Evolutionary conservation across 2,329 filamentous ascomycete species (phyloP).

Genomic region (Pseudocercospora cruenta): DNA sequence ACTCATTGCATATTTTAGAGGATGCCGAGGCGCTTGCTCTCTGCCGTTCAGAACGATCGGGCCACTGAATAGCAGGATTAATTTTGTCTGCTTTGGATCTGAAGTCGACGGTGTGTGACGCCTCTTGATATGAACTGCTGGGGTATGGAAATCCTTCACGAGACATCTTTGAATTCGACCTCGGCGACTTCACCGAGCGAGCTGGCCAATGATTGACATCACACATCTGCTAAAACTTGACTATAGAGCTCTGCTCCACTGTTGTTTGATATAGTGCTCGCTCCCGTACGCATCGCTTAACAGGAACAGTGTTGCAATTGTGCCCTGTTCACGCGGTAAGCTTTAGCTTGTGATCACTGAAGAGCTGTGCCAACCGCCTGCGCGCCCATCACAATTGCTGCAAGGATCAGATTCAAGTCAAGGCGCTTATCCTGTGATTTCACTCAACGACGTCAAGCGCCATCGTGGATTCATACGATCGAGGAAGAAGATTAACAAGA

Average conservation of each 20-base stretch:
- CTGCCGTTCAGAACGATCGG: slow-evolving; percentile 5
- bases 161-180: background rate
- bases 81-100: background rate
- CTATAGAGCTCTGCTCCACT: slow-evolving; percentile 4
- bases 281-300: background rate
- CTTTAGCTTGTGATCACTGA: slow-evolving; percentile 4
- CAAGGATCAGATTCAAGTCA: background rate
- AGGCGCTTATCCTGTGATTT: background rate
- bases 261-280: slow-evolving; percentile 8
- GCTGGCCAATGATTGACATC: slow-evolving; percentile 5
- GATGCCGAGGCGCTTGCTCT: slow-evolving; percentile 6
- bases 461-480: slow-evolving; percentile 5
- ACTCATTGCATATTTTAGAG: background rate
- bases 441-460: slow-evolving; percentile 2
- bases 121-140: slow-evolving; percentile 2
- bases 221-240: background rate
- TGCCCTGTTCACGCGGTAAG: slow-evolving; percentile 5
- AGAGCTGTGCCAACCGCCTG: background rate
- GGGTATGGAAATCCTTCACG: background rate
- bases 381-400: background rate
- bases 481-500: slow-evolving; percentile 6
- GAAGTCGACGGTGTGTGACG: slow-evolving; percentile 4
- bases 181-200: slow-evolving; percentile 9
- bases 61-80: slow-evolving; percentile 3
- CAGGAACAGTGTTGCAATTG: background rate